phyloP scores from a whole-genome alignment of 1,284 basidiomycete genomes.

The Ustilago crameri region DNA sequence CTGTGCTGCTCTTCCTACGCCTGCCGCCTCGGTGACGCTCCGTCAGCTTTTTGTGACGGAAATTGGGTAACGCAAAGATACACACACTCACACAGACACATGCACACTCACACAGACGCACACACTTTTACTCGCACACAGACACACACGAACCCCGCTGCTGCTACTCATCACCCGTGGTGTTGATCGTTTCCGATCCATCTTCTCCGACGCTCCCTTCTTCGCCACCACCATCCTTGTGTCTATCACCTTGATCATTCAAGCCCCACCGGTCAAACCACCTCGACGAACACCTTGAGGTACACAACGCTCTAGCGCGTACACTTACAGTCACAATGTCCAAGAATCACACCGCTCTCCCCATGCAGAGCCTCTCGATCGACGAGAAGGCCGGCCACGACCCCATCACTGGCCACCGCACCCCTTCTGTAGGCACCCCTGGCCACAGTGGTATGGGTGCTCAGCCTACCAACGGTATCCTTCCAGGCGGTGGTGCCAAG shows the following conservation, averaged over 20 bases:
- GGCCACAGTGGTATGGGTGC: slow-evolving; percentile 54
- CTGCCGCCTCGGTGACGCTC: slow-evolving; percentile 3
- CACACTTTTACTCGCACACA: not conserved
- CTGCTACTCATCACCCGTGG: not conserved
- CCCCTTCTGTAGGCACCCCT: slow-evolving; percentile 50
- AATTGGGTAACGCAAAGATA: slow-evolving; percentile 1
- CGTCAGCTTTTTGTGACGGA: slow-evolving; percentile 1
- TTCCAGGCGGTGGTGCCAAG: slow-evolving; percentile 52
- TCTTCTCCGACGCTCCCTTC: not conserved
- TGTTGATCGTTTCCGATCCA: slow-evolving; percentile 3
- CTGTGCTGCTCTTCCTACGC: not conserved
- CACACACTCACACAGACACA: slow-evolving; percentile 5
- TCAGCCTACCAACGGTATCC: slow-evolving; percentile 41
- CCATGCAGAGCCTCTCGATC: slow-evolving; percentile 59
- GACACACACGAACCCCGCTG: slow-evolving; percentile 2
- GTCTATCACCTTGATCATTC: not conserved
- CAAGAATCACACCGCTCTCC: slow-evolving; percentile 60
- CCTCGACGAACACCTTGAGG: slow-evolving; percentile 5
- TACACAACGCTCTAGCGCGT: not conserved
- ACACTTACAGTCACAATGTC: slow-evolving; percentile 32
- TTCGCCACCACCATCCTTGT: slow-evolving; percentile 16
- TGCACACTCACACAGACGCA: slow-evolving; percentile 1
- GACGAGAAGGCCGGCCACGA: slow-evolving; percentile 65
- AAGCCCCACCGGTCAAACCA: not conserved
- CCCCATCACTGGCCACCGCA: slow-evolving; percentile 60